Percentiles rank a stretch among this genome's conserved stretches.
Evolutionary conservation across 2,329 filamentous ascomycete species (phyloP).

Genomic region (Mollisiaceae sp.): DNA sequence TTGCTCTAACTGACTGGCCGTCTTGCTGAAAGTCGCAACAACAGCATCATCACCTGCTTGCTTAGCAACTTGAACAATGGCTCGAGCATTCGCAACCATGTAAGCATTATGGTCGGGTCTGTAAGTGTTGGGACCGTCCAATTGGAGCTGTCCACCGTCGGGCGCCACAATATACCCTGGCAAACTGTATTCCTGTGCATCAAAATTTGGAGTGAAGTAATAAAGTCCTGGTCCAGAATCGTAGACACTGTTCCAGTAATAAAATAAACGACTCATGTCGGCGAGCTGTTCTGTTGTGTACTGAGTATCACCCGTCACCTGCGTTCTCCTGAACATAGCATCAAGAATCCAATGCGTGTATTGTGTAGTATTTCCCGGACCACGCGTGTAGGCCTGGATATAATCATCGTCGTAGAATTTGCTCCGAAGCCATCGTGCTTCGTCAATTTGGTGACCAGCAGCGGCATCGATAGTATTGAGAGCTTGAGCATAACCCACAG

Average conservation of each 20-base stretch:
- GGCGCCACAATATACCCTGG: constrained; percentile 46
- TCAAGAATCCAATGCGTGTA: constrained; percentile 48
- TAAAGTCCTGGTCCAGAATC: constrained; percentile 47
- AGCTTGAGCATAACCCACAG: constrained; percentile 44
- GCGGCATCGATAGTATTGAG: constrained; percentile 44
- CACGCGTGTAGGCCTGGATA: constrained; percentile 46
- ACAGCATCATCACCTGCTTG: constrained; percentile 42
- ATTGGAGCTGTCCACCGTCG: constrained; percentile 38
- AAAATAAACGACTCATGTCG: constrained; percentile 48
- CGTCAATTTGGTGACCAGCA: constrained; percentile 47
- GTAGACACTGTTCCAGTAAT: constrained; percentile 47
- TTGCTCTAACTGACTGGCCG: constrained; percentile 44
- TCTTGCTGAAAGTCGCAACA: constrained; percentile 42
- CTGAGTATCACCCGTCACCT: constrained; percentile 46
- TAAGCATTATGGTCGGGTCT: constrained; percentile 51
- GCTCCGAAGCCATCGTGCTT: constrained; percentile 49
- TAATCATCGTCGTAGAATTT: constrained; percentile 47
- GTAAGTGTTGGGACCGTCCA: constrained; percentile 49
- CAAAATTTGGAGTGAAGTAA: constrained; percentile 49
- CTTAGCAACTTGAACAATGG: constrained; percentile 46
- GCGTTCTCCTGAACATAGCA: constrained; percentile 44
- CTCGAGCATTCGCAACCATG: constrained; percentile 49
- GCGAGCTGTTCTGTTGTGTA: constrained; percentile 47
- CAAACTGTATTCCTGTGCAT: constrained; percentile 50
- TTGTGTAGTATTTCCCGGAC: constrained; percentile 45